A percentile compares a stretch with the other conserved stretches of the same genome.
phyloP scores from a whole-genome alignment of 176 grass and related monocot species.

The Rhynchospora tenuis region DNA sequence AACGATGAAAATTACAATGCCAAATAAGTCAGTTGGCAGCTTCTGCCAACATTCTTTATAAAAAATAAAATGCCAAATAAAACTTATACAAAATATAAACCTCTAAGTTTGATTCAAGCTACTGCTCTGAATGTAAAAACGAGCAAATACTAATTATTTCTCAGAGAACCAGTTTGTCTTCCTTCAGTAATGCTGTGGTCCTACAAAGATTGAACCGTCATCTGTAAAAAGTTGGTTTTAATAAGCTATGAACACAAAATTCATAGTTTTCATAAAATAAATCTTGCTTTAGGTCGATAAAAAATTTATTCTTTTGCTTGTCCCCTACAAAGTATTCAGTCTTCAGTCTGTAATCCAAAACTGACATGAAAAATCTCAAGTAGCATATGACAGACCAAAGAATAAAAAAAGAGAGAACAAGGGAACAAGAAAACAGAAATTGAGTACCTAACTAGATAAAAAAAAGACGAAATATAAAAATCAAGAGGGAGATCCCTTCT shows the following conservation, averaged over 20 bases:
- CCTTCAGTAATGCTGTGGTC: constrained; percentile 2
- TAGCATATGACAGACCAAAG: neutral
- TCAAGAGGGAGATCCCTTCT: constrained; percentile 5
- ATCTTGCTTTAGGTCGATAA: neutral
- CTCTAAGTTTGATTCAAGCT: neutral
- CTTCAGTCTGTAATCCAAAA: neutral
- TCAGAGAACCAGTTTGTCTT: neutral
- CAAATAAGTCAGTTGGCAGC: neutral
- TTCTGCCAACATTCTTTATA: neutral
- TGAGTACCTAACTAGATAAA: neutral
- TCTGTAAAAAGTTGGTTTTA: neutral
- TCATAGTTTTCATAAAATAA: neutral
- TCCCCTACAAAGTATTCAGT: neutral
- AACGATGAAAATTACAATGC: neutral
- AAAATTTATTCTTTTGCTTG: neutral
- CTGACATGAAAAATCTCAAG: neutral
- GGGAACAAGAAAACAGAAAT: neutral
- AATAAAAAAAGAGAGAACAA: neutral
- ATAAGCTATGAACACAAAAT: too few species aligned
- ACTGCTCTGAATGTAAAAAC: neutral
- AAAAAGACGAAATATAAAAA: neutral
- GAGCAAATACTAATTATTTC: neutral
- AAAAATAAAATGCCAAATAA: neutral
- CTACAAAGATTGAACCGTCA: neutral
- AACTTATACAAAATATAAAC: neutral